Conservation (phyloP, 306 rosid species). For the peach (Prunus persica) region DNA sequence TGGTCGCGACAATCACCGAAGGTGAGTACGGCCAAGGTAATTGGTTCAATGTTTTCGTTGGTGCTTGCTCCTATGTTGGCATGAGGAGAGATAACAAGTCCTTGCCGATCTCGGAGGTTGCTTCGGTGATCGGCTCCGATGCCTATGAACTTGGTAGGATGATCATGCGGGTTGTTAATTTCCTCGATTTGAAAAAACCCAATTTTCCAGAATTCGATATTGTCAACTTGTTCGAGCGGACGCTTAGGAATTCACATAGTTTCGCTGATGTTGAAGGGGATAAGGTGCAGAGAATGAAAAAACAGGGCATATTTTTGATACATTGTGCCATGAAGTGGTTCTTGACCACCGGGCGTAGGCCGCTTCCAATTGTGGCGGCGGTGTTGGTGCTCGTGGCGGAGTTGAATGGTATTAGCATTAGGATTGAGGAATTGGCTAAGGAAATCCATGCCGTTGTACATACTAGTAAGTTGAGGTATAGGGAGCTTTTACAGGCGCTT, state of each 20-base stretch:
- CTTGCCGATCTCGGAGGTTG: slow-evolving; percentile 58
- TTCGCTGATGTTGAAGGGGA: slow-evolving; percentile 27
- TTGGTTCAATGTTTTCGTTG: slow-evolving; percentile 63
- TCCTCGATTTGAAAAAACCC: slow-evolving; percentile 36
- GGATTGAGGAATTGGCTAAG: slow-evolving; percentile 50
- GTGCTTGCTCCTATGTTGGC: slow-evolving; percentile 61
- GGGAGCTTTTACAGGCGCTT: slow-evolving; percentile 59
- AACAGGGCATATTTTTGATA: slow-evolving; percentile 64
- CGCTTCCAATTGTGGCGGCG: slow-evolving; percentile 71
- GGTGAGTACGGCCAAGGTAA: slow-evolving; percentile 65
- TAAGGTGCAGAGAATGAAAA: slow-evolving; percentile 36
- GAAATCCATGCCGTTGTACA: slow-evolving; percentile 51
- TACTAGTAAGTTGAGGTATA: slow-evolving; percentile 57
- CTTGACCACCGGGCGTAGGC: slow-evolving; percentile 69
- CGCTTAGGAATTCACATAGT: slow-evolving; percentile 28
- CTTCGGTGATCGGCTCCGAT: slow-evolving; percentile 43
- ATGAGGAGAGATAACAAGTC: slow-evolving; percentile 53
- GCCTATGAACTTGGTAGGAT: slow-evolving; percentile 58
- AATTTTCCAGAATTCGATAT: slow-evolving; percentile 62
- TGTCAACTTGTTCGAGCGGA: slow-evolving; percentile 48
- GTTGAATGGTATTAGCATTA: slow-evolving; percentile 48
- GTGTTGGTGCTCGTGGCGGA: slow-evolving; percentile 59
- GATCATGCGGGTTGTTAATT: slow-evolving; percentile 53
- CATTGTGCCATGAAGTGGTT: slow-evolving; percentile 77
- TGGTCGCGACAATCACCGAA: slow-evolving; percentile 51